These are phyloP conservation scores for Sclerotinia borealis DNA, from an alignment of 2,329 filamentous ascomycete species.

Conservation along the genomic window DNA sequence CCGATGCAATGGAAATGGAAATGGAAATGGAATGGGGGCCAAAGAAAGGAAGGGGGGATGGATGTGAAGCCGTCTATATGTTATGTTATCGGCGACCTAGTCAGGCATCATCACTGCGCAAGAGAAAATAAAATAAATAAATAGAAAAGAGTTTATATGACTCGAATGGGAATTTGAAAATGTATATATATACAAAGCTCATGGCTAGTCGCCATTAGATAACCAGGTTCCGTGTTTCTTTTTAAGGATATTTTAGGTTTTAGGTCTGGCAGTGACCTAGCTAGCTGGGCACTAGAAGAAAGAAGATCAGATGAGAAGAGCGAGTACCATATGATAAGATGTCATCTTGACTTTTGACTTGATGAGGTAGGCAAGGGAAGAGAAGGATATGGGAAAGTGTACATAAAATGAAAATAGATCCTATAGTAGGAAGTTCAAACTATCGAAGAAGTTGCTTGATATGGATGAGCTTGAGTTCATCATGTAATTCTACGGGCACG, in stretches of 20 bases:
- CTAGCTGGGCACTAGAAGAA: too few species aligned
- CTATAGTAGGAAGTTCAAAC: background rate
- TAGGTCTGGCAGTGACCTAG: background rate
- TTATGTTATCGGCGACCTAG: background rate
- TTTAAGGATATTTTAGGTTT: background rate
- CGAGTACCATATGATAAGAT: too few species aligned
- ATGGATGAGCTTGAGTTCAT: background rate
- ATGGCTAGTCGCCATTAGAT: background rate
- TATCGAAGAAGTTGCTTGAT: background rate
- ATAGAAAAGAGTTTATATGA: too few species aligned
- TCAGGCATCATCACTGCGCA: too few species aligned
- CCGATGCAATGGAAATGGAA: too few species aligned
- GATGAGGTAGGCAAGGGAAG: background rate
- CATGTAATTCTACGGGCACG: background rate
- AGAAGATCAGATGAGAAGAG: background rate
- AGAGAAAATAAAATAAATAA: background rate
- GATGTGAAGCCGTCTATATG: background rate
- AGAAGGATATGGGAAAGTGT: background rate
- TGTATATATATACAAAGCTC: background rate
- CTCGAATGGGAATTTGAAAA: background rate
- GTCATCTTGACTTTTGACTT: background rate
- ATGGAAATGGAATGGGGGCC: background rate
- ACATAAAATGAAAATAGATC: background rate
- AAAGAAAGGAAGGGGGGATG: background rate
- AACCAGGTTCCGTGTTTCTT: background rate